Conservation (phyloP, 805 yeast genomes). For the Clavispora vitiphila region DNA sequence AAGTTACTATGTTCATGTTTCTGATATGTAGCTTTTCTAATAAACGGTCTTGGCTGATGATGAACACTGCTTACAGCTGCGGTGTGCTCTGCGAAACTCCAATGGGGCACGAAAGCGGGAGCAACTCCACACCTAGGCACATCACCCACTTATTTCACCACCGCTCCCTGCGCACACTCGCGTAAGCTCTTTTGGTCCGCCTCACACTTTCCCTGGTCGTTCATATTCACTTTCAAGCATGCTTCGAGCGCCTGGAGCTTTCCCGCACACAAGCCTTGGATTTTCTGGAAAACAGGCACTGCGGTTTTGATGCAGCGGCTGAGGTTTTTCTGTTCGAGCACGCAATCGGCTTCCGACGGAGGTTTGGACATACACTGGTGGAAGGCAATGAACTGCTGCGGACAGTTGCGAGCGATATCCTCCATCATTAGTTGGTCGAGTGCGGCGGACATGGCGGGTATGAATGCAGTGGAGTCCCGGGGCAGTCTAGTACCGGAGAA, state of each 20-base stretch:
- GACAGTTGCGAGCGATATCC: slow-evolving; percentile 74
- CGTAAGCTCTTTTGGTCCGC: slow-evolving; percentile 52
- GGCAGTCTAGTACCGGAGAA: no score
- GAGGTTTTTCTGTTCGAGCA: slow-evolving; percentile 49
- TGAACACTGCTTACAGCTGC: no score
- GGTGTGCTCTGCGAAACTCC: no score
- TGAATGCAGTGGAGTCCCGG: no score
- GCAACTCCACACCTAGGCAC: background rate
- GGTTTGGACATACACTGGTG: slow-evolving; percentile 67
- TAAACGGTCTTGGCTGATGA: no score
- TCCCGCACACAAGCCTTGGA: slow-evolving; percentile 56
- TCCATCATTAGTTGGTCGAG: slow-evolving; percentile 73
- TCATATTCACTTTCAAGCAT: slow-evolving; percentile 50
- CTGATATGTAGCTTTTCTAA: no score
- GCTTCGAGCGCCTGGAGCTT: slow-evolving; percentile 59
- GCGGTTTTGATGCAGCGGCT: slow-evolving; percentile 56
- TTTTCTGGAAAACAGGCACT: slow-evolving; percentile 70
- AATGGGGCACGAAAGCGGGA: no score
- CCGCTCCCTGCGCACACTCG: slow-evolving; percentile 46
- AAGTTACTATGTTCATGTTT: no score
- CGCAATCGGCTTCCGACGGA: slow-evolving; percentile 48
- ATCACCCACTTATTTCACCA: slow-evolving; percentile 2
- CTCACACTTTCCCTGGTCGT: slow-evolving; percentile 47
- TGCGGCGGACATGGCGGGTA: slow-evolving; percentile 10
- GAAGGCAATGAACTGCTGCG: slow-evolving; percentile 64